Conservation (phyloP, 768 basidiomycete genomes). For the Cyathus striatus region DNA sequence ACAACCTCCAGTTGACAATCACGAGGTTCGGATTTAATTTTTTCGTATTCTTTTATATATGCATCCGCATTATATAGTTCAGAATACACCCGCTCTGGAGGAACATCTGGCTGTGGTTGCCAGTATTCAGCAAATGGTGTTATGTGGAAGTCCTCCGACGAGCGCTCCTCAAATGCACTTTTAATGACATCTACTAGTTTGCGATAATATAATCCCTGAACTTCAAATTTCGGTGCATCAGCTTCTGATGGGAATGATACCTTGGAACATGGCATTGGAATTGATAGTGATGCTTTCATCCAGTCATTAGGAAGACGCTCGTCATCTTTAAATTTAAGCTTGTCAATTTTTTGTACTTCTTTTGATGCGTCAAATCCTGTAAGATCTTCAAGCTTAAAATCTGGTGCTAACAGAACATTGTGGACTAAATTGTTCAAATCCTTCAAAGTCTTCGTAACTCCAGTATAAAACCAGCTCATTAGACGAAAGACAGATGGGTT, state of each 20-base stretch:
- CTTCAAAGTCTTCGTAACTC: conserved; percentile 11
- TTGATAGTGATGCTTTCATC: conserved; percentile 14
- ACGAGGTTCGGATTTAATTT: neutral
- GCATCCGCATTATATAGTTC: conserved; percentile 13
- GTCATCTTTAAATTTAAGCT: neutral
- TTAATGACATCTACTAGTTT: conserved; percentile 8
- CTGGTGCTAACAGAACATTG: conserved; percentile 14
- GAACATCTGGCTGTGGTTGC: neutral
- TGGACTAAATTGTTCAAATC: conserved; percentile 17
- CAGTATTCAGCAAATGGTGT: conserved; percentile 3
- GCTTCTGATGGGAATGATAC: conserved; percentile 13
- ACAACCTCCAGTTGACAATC: conserved; percentile 9
- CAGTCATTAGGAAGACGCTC: conserved; percentile 11
- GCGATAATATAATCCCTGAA: conserved; percentile 22
- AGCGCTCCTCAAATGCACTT: conserved; percentile 8
- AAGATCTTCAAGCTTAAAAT: conserved; percentile 16
- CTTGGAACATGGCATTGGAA: conserved; percentile 12
- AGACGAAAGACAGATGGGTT: conserved; percentile 12
- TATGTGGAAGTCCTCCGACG: conserved; percentile 5
- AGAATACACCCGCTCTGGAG: conserved; percentile 4
- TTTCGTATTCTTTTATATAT: conserved; percentile 10
- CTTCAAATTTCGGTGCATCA: conserved; percentile 19
- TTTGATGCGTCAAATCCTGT: conserved; percentile 10
- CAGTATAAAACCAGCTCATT: conserved; percentile 17
- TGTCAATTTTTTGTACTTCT: conserved; percentile 12